These are phyloP conservation scores for Cardiospermum halicacabum DNA, from an alignment of 345 rosid species.

Conservation along the genomic window DNA sequence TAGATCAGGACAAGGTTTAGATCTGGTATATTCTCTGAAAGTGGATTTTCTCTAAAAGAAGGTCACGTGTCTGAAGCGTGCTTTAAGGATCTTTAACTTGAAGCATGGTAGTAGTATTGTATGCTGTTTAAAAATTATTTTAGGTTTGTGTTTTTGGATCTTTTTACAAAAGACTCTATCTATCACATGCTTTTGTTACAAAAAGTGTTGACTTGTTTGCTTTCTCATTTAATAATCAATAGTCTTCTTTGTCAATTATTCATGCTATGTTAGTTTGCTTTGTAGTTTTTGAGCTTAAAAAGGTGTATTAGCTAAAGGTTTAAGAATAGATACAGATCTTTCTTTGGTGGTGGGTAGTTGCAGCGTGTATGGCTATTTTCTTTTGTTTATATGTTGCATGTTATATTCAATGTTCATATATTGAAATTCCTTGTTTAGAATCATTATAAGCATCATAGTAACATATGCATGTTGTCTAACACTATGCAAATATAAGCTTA, in stretches of 20 bases:
- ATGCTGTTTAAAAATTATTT: constrained; percentile 6
- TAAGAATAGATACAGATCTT: constrained; percentile 3
- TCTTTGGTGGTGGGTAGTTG: not conserved
- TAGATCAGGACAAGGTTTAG: constrained; percentile 14
- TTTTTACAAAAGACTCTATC: constrained; percentile 15
- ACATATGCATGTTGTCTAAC: too few species aligned
- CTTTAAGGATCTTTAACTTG: constrained; percentile 59
- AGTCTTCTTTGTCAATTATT: not conserved
- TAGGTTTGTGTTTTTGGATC: constrained; percentile 12
- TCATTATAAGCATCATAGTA: too few species aligned
- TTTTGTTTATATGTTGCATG: constrained; percentile 2
- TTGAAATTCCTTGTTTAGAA: not conserved
- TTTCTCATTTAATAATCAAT: not conserved
- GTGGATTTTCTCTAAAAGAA: constrained; percentile 11
- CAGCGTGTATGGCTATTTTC: not conserved
- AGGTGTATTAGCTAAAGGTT: not conserved
- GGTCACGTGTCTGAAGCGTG: constrained; percentile 49
- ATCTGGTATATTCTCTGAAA: constrained; percentile 22
- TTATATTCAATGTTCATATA: not conserved
- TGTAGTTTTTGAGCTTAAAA: constrained; percentile 19
- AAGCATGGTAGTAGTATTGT: constrained; percentile 23
- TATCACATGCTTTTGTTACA: constrained; percentile 18
- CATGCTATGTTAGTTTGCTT: constrained; percentile 13
- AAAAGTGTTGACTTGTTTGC: constrained; percentile 16
- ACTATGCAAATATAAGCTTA: not conserved